A percentile compares a stretch with the other conserved stretches of the same genome.
Conservation (phyloP, 129 eudicot genomes). For the Kitagawia praeruptora region DNA sequence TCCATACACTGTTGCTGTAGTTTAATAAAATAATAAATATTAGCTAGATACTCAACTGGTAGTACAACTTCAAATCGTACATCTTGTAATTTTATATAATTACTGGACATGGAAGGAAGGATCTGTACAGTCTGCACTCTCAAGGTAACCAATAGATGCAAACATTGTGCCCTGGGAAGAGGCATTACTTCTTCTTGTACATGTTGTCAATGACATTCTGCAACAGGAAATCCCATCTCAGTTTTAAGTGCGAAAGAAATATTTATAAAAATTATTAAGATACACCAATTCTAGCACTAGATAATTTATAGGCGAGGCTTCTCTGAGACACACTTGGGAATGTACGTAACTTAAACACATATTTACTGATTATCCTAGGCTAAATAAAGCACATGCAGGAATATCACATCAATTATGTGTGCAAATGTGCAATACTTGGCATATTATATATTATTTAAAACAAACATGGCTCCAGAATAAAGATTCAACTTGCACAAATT, state of each 20-base stretch:
- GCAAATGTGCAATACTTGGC: background rate
- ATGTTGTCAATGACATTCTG: slow-evolving; percentile 39
- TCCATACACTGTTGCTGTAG: background rate
- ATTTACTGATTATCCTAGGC: background rate
- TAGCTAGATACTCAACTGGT: background rate
- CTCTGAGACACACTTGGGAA: background rate
- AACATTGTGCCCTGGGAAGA: background rate
- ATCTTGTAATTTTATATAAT: background rate
- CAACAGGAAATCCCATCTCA: slow-evolving; percentile 7
- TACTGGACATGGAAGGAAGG: background rate
- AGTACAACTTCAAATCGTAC: background rate
- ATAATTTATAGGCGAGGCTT: background rate
- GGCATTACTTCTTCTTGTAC: slow-evolving; percentile 35
- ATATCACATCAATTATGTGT: background rate
- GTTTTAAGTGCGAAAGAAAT: background rate
- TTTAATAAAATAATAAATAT: background rate
- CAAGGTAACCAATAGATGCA: background rate
- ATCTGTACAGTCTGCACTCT: background rate
- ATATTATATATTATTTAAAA: background rate
- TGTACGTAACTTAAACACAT: background rate
- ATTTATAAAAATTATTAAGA: background rate
- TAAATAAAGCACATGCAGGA: background rate
- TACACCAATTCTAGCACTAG: background rate
- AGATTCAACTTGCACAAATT: background rate
- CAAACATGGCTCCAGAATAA: background rate